Conservation (phyloP, 805 yeast genomes). For the Millerozyma acaciae region DNA sequence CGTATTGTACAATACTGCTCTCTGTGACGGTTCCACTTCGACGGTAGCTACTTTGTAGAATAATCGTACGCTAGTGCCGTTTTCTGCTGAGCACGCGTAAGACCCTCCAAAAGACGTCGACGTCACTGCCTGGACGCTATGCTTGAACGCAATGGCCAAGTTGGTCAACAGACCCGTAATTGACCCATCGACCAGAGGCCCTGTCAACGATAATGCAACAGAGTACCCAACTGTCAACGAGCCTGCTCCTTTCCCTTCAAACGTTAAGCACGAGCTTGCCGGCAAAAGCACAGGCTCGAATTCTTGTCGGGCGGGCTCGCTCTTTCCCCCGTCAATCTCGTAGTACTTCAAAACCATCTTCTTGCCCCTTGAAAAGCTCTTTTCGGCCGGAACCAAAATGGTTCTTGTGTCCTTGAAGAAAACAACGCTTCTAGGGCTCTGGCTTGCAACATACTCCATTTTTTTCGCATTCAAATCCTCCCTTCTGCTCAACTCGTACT, state of each 20-base stretch:
- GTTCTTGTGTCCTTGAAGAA: constrained; percentile 16
- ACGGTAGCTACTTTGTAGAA: constrained; percentile 14
- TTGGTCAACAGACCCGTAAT: neutral
- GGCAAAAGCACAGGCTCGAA: constrained; percentile 11
- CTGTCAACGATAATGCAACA: constrained; percentile 3
- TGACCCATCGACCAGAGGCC: neutral
- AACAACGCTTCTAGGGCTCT: constrained; percentile 11
- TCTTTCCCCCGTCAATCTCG: neutral
- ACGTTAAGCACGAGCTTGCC: constrained; percentile 12
- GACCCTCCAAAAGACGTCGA: constrained; percentile 11
- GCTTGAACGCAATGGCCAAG: constrained; percentile 6
- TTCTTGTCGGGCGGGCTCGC: neutral
- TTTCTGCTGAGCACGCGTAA: constrained; percentile 14
- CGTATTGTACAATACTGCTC: constrained; percentile 8
- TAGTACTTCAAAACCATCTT: constrained; percentile 1
- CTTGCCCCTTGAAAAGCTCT: constrained; percentile 2
- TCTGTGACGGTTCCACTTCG: constrained; percentile 7
- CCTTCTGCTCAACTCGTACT: constrained; percentile 9
- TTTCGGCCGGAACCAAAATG: constrained; percentile 12
- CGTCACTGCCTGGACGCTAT: constrained; percentile 5
- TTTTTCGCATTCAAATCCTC: constrained; percentile 9
- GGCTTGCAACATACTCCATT: constrained; percentile 9
- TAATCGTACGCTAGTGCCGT: constrained; percentile 13
- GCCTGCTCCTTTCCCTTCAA: constrained; percentile 7
- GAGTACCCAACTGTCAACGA: constrained; percentile 9